Evolutionary conservation across 306 rosid species (phyloP).

Genomic region (Hippophae rhamnoides): DNA sequence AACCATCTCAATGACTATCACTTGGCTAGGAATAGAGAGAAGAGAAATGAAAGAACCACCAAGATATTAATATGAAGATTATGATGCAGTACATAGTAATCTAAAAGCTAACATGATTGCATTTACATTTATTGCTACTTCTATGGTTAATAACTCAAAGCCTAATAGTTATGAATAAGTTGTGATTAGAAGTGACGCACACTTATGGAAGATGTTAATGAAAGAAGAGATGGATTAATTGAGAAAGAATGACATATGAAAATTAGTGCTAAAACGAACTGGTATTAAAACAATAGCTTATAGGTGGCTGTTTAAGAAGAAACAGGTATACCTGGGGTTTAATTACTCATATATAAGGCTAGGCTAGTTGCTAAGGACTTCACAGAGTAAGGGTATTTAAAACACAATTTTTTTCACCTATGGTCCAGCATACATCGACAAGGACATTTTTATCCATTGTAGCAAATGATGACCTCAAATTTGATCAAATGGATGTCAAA

Average conservation of each 20-base stretch:
- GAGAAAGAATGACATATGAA: not conserved
- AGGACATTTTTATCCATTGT: not conserved
- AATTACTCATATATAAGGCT: not conserved
- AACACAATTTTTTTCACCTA: not conserved
- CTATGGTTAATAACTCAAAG: too few relatives aligned
- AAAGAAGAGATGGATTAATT: not conserved
- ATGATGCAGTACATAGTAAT: too few relatives aligned
- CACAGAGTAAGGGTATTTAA: not conserved
- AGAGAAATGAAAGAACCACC: not conserved
- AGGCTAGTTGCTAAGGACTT: not conserved
- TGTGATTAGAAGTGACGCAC: too few relatives aligned
- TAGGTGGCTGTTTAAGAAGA: not conserved
- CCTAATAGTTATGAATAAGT: too few relatives aligned
- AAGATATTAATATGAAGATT: too few relatives aligned
- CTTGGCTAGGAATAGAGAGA: not conserved
- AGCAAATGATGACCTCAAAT: not conserved
- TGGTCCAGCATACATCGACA: not conserved
- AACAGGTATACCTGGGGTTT: not conserved
- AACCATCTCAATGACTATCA: too few relatives aligned
- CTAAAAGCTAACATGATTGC: too few relatives aligned
- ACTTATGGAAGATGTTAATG: not conserved
- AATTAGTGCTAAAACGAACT: not conserved
- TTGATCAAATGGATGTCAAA: not conserved
- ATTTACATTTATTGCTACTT: too few relatives aligned
- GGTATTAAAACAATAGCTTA: not conserved